phyloP scores from a whole-genome alignment of 2,329 filamentous ascomycete species.

The Colletotrichum cordylinicola region DNA sequence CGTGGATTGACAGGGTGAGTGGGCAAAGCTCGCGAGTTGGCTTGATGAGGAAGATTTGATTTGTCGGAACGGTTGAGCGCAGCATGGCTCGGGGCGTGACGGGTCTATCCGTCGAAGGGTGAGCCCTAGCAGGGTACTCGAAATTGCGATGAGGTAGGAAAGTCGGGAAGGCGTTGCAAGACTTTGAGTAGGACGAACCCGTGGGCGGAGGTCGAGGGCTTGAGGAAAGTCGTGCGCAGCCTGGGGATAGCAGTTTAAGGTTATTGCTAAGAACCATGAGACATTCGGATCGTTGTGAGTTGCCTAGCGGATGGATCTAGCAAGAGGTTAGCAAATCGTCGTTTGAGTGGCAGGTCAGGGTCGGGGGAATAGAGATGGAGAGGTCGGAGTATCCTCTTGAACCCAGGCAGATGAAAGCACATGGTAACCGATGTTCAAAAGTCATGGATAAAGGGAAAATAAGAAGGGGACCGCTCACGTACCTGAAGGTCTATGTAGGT shows the following conservation, averaged over 20 bases:
- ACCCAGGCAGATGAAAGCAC: not conserved
- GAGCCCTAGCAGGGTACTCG: not conserved
- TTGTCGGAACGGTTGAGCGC: not conserved
- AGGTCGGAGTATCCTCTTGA: not conserved
- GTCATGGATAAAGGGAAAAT: not conserved
- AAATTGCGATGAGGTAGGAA: not conserved
- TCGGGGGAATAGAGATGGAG: not conserved
- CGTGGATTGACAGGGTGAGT: not conserved
- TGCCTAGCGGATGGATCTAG: not conserved
- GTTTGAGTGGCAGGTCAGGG: not conserved
- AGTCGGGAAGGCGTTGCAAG: not conserved
- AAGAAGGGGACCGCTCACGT: rapidly evolving
- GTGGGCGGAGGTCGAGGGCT: not conserved
- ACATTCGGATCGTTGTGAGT: not conserved
- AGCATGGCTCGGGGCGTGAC: rapidly evolving
- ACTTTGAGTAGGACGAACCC: not conserved
- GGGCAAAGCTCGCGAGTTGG: not conserved
- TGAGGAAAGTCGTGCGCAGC: not conserved
- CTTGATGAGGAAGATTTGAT: not conserved
- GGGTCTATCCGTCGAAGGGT: not conserved
- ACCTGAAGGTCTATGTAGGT: rapidly evolving
- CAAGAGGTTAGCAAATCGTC: not conserved
- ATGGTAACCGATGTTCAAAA: rapidly evolving
- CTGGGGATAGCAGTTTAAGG: not conserved
- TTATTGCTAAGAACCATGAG: not conserved